Evolutionary conservation across 805 yeast species (phyloP).

Genomic region (Nakazawaea peltata): DNA sequence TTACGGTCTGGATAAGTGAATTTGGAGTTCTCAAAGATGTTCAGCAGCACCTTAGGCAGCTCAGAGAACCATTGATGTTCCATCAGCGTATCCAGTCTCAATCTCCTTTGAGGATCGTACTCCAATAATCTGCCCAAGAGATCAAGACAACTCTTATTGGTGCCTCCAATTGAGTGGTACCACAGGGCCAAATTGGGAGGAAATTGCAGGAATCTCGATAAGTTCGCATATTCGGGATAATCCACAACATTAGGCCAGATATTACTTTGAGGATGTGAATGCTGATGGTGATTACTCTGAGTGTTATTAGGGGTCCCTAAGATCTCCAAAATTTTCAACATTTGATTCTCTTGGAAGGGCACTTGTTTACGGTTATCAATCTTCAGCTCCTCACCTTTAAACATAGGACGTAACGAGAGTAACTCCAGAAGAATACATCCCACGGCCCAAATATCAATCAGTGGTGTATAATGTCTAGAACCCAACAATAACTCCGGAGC

Average conservation of each 20-base stretch:
- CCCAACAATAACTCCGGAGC: conserved; percentile 91
- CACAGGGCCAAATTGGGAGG: conserved; percentile 72
- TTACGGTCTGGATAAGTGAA: conserved; percentile 80
- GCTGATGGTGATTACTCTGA: too few species aligned
- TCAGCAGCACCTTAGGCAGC: conserved; percentile 55
- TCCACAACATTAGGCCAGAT: conserved; percentile 72
- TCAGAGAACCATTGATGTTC: conserved; percentile 75
- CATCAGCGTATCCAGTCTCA: conserved; percentile 73
- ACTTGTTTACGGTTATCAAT: conserved; percentile 89
- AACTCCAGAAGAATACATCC: conserved; percentile 94
- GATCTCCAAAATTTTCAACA: conserved; percentile 86
- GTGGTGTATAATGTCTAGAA: conserved; percentile 86
- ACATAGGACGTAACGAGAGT: conserved; percentile 81
- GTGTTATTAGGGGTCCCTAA: conserved; percentile 76
- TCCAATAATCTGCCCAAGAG: conserved; percentile 57
- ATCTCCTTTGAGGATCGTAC: conserved; percentile 75
- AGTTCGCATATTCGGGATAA: conserved; percentile 76
- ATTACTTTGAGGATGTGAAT: too few species aligned
- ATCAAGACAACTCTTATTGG: conserved; percentile 59
- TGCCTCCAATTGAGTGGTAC: conserved; percentile 79
- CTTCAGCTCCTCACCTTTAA: conserved; percentile 96
- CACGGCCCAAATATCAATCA: conserved; percentile 91
- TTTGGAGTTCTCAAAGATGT: conserved; percentile 72
- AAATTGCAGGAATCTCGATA: conserved; percentile 50
- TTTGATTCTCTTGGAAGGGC: conserved; percentile 90